A percentile compares a stretch with the other conserved stretches of the same genome.
Conservation (phyloP, 2,329 filamentous ascomycete genomes). For the Xenoacremonium recifei region DNA sequence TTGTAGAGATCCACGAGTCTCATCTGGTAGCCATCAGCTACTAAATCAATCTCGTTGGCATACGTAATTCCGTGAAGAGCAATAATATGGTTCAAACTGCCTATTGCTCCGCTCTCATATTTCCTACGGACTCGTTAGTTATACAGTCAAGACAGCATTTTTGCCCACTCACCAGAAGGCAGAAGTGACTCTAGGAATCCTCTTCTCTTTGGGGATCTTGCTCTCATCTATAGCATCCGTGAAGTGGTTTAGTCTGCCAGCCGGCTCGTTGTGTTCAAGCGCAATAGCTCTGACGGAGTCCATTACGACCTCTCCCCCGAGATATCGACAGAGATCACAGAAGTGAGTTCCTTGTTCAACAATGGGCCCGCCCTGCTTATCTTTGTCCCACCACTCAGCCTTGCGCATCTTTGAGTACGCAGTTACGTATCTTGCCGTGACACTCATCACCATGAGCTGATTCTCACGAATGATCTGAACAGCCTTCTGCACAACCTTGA, state of each 20-base stretch:
- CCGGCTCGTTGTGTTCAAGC: neutral
- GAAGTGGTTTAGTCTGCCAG: neutral
- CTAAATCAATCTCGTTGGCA: neutral
- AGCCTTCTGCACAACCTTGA: neutral
- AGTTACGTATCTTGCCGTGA: neutral
- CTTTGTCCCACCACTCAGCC: neutral
- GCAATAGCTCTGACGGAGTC: neutral
- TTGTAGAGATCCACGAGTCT: neutral
- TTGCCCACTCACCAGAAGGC: neutral
- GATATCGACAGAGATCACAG: neutral
- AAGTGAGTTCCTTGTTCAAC: neutral
- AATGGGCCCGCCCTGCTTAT: neutral
- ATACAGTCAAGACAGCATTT: no score
- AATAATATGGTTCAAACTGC: neutral
- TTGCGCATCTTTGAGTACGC: neutral
- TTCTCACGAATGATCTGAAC: neutral
- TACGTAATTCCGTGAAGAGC: neutral
- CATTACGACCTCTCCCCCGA: neutral
- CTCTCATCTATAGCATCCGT: neutral
- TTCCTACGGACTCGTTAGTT: neutral
- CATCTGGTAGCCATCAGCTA: neutral
- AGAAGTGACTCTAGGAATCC: neutral
- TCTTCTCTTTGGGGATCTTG: neutral
- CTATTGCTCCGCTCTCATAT: neutral
- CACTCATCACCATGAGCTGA: neutral